Conservation (phyloP, 1,139 yeast genomes). For the Candida albicans region DNA sequence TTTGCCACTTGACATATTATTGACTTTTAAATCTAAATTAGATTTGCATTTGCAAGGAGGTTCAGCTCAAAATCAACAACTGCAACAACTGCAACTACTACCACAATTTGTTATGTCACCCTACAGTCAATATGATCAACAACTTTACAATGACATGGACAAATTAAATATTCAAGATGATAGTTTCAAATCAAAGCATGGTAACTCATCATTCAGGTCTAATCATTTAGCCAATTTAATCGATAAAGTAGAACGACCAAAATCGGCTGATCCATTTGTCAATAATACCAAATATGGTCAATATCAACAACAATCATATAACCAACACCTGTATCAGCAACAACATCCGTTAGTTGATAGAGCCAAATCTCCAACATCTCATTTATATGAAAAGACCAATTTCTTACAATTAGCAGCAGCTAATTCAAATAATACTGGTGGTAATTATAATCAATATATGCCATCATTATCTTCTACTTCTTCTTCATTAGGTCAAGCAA, state of each 20-base stretch:
- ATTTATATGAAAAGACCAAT: slow-evolving; percentile 46
- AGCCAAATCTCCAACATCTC: slow-evolving; percentile 45
- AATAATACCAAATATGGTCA: slow-evolving; percentile 10
- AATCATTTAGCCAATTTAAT: slow-evolving; percentile 29
- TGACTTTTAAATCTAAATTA: slow-evolving; percentile 43
- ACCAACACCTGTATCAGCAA: slow-evolving; percentile 4
- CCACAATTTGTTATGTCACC: slow-evolving; percentile 8
- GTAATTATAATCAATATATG: slow-evolving; percentile 8
- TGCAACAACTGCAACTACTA: slow-evolving; percentile 8
- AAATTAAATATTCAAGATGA: slow-evolving; percentile 25
- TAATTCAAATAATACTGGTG: slow-evolving; percentile 17
- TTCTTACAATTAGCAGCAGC: slow-evolving; percentile 48
- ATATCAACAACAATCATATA: slow-evolving; percentile 16
- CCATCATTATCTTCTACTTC: slow-evolving; percentile 3
- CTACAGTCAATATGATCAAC: slow-evolving; percentile 16
- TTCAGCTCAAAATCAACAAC: slow-evolving; percentile 12
- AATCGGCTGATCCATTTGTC: slow-evolving; percentile 42
- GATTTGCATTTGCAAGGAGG: slow-evolving; percentile 32
- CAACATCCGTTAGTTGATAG: slow-evolving; percentile 30
- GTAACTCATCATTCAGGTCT: slow-evolving; percentile 30
- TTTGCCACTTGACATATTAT: slow-evolving; percentile 49
- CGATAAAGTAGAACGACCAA: slow-evolving; percentile 37
- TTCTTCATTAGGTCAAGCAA: slow-evolving; percentile 1
- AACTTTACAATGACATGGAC: slow-evolving; percentile 31
- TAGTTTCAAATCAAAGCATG: slow-evolving; percentile 11